Percentiles rank a stretch among this genome's conserved stretches.
These are phyloP conservation scores for Phoma herbarum DNA, from an alignment of 2,329 filamentous ascomycete genomes.

Conservation along the genomic window DNA sequence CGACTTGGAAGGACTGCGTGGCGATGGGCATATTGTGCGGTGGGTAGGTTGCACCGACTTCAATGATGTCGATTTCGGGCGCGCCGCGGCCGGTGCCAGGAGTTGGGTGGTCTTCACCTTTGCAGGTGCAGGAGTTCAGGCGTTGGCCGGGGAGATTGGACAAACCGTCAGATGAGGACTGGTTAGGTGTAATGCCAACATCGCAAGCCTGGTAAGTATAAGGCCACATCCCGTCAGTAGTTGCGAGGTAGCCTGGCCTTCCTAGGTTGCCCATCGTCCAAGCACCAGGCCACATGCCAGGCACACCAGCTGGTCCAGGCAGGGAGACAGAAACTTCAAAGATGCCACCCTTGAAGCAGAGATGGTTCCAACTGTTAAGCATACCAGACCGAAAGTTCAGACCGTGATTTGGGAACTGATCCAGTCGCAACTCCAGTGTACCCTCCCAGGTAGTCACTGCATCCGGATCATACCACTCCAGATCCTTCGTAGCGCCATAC, in stretches of 20 bases:
- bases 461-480: constrained; percentile 63
- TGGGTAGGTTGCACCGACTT: constrained; percentile 57
- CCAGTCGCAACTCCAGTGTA: constrained; percentile 57
- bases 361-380: constrained; percentile 63
- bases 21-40: constrained; percentile 53
- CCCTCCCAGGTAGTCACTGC: constrained; percentile 61
- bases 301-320: constrained; percentile 59
- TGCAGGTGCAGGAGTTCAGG: constrained; percentile 57
- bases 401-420: constrained; percentile 57
- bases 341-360: constrained; percentile 64
- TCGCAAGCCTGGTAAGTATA: constrained; percentile 64
- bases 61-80: constrained; percentile 60
- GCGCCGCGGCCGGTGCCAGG: constrained; percentile 58
- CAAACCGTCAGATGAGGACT: constrained; percentile 55
- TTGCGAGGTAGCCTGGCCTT: constrained; percentile 61
- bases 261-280: constrained; percentile 66
- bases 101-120: constrained; percentile 57
- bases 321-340: constrained; percentile 63
- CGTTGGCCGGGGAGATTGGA: constrained; percentile 57
- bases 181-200: constrained; percentile 60
- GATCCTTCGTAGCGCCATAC: constrained; percentile 62
- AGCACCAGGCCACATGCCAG: constrained; percentile 62
- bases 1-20: constrained; percentile 60
- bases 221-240: constrained; percentile 64
- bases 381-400: constrained; percentile 61